Percentiles rank a stretch among this genome's conserved stretches.
Conservation (phyloP, 306 rosid genomes). For the Lotus japonicus region DNA sequence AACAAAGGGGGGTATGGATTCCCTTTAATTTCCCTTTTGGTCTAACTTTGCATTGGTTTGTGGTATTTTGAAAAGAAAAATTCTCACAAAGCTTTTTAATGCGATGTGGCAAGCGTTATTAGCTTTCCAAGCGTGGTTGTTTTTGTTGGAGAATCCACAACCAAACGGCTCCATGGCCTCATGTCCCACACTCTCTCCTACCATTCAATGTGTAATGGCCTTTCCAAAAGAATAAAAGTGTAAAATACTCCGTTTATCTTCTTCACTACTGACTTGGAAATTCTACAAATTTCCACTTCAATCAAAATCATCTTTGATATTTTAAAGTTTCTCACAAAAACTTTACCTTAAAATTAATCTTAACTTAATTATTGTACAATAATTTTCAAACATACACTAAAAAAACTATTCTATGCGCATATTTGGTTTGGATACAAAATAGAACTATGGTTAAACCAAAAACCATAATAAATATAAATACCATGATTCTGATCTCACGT, state of each 20-base stretch:
- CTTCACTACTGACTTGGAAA: too few species aligned
- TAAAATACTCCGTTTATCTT: neutral
- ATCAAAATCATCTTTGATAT: too few species aligned
- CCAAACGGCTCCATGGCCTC: conserved; percentile 82
- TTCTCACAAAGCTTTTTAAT: conserved; percentile 31
- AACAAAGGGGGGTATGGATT: conserved; percentile 31
- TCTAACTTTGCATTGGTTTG: conserved; percentile 28
- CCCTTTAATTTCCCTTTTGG: conserved; percentile 28
- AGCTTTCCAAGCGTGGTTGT: conserved; percentile 73
- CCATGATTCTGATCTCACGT: too few species aligned
- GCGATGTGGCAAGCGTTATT: conserved; percentile 37
- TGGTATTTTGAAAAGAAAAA: conserved; percentile 22
- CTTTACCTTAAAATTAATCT: too few species aligned
- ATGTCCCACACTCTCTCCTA: conserved; percentile 52
- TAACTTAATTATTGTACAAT: too few species aligned
- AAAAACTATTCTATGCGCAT: too few species aligned
- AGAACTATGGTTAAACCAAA: too few species aligned
- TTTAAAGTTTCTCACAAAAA: too few species aligned
- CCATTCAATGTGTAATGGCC: conserved; percentile 12
- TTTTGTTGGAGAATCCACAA: conserved; percentile 95
- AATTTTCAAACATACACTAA: too few species aligned
- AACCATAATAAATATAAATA: too few species aligned
- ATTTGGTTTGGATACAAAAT: too few species aligned
- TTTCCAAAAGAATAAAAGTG: neutral
- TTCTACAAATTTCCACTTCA: too few species aligned